Percentiles rank a stretch among this genome's conserved stretches.
These are phyloP conservation scores for Quercus mongolica DNA, from an alignment of 306 rosid genomes.

Conservation along the genomic window DNA sequence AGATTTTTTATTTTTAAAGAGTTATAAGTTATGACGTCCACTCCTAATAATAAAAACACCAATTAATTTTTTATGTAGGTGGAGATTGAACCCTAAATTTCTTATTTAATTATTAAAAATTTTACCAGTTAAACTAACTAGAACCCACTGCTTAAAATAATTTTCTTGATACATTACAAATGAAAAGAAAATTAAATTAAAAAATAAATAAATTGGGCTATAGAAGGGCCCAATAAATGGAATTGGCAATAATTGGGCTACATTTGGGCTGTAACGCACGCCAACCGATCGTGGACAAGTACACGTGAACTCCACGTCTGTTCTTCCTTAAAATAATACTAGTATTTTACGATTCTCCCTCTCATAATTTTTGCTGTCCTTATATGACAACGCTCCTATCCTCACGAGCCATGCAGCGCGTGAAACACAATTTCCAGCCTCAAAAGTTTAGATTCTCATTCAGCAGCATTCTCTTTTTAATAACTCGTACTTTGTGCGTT, in stretches of 20 bases:
- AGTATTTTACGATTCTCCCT: neutral
- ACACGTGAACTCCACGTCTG: conserved; percentile 43
- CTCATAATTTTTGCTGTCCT: conserved; percentile 14
- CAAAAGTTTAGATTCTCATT: neutral
- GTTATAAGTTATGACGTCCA: rapidly evolving
- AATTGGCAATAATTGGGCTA: neutral
- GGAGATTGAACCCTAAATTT: rapidly evolving
- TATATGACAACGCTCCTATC: neutral
- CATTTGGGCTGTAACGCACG: conserved; percentile 11
- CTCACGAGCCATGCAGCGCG: conserved; percentile 4
- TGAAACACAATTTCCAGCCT: neutral
- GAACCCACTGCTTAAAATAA: too few relatives aligned
- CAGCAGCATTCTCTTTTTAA: neutral
- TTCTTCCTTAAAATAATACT: neutral
- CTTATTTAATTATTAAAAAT: too few relatives aligned
- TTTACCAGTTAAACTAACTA: too few relatives aligned
- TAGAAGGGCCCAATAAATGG: neutral
- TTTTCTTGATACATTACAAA: too few relatives aligned
- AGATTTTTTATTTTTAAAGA: too few relatives aligned
- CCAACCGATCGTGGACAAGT: conserved; percentile 15
- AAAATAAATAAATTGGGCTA: too few relatives aligned
- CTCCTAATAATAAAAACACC: too few relatives aligned
- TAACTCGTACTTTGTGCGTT: neutral
- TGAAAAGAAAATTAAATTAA: too few relatives aligned
- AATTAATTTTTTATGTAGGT: too few relatives aligned